Conservation (phyloP, 345 rosid genomes). For the Jatropha curcas region DNA sequence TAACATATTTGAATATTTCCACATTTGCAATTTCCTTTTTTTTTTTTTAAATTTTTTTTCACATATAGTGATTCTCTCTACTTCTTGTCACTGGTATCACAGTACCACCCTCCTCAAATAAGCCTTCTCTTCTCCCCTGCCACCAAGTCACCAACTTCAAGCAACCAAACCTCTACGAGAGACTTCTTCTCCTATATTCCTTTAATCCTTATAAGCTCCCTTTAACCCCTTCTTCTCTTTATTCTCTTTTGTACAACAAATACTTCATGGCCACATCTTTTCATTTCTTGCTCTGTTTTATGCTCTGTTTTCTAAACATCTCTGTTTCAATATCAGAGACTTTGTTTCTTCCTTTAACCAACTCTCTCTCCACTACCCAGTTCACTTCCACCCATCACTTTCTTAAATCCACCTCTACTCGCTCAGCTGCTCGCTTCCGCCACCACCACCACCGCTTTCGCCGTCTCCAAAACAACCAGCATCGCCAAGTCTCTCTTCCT, state of each 20-base stretch:
- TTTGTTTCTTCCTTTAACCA: slow-evolving; percentile 54
- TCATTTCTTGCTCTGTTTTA: slow-evolving; percentile 24
- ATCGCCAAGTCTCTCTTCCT: slow-evolving; percentile 71
- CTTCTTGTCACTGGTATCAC: neutral
- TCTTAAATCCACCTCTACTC: slow-evolving; percentile 70
- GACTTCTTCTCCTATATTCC: neutral
- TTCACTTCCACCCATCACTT: slow-evolving; percentile 68
- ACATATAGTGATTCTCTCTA: neutral
- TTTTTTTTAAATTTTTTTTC: neutral
- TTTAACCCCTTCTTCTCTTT: neutral
- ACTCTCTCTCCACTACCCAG: slow-evolving; percentile 63
- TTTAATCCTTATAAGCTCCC: slow-evolving; percentile 17
- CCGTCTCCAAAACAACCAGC: slow-evolving; percentile 15
- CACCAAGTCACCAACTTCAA: neutral
- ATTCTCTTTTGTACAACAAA: neutral
- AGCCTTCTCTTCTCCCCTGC: neutral
- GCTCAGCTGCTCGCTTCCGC: slow-evolving; percentile 72
- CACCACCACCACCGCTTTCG: slow-evolving; percentile 37
- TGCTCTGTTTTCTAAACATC: slow-evolving; percentile 29
- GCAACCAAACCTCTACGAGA: slow-evolving; percentile 3
- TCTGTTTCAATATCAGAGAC: slow-evolving; percentile 29
- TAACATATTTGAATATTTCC: too few relatives aligned
- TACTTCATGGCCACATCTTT: slow-evolving; percentile 36
- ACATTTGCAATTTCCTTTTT: neutral
- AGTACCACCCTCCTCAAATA: neutral